Evolutionary conservation across 2,329 filamentous ascomycete species (phyloP).

Genomic region (Orbilia quercus): DNA sequence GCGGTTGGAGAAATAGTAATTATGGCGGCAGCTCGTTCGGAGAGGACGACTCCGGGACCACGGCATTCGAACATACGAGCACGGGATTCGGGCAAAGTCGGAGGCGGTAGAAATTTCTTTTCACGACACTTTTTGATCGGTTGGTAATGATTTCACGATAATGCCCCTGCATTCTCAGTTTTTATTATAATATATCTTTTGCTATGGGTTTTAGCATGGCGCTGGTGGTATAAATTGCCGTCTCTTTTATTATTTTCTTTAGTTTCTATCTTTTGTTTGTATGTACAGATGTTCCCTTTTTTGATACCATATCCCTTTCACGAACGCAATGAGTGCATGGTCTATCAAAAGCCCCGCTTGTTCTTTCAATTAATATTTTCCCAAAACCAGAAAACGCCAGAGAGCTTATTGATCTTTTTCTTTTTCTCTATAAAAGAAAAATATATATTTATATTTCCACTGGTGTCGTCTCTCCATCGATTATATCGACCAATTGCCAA

Average conservation of each 20-base stretch:
- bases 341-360: background rate
- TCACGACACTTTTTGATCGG: background rate
- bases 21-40: conserved; percentile 52
- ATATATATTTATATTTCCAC: no score
- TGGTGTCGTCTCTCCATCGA: no score
- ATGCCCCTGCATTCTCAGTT: conserved; percentile 19
- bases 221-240: conserved; percentile 48
- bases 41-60: conserved; percentile 15
- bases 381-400: background rate
- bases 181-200: conserved; percentile 8
- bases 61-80: conserved; percentile 47
- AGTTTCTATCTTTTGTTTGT: conserved; percentile 2
- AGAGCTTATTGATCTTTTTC: background rate
- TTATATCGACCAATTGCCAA: no score
- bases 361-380: background rate
- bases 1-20: conserved; percentile 44
- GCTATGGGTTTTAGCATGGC: conserved; percentile 45
- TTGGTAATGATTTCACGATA: conserved; percentile 7
- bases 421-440: no score
- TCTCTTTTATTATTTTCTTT: conserved; percentile 7
- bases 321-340: conserved; percentile 1
- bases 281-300: conserved; percentile 22
- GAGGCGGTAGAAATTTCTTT: conserved; percentile 32
- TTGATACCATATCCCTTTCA: conserved; percentile 8
- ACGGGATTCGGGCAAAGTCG: conserved; percentile 47